Evolutionary conservation across 1,284 basidiomycete genomes (phyloP), one percentile per base, ranked within the genome.

Genomic region (Megacollybia platyphylla): DNA sequence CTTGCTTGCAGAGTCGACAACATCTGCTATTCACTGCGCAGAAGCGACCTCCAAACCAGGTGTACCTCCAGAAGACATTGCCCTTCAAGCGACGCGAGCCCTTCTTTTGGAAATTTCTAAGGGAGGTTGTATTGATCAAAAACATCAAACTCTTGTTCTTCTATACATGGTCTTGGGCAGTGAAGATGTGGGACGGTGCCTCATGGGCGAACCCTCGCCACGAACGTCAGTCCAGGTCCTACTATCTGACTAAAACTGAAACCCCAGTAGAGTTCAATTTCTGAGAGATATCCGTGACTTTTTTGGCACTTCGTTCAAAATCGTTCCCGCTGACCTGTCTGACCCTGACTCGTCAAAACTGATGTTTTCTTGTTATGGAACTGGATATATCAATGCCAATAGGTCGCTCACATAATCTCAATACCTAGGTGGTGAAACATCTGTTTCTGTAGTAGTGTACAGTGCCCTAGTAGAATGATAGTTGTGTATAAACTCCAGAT

Each of bases 111-210:
- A 94, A 57, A 77, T 98, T 26, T 69, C 73, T 36, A 68, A 67
- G 36, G 88, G 91, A 0, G 94, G 96, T 1, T 97, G 94, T 55
- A 76, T 97, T 3, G 96, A 98, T 60, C 69, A 81, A 41, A 76
- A 82, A 47, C 91, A 96, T 59, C 96, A 99, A 61, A 76, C 74
- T 41, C 63, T 97, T n/a, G 81, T 91, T 0, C 65, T 97, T 20
- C 61, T 94, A 18, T 72, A 94, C 67, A 94, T 99, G 89, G 84
- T 89, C 1, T 67, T 97, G 7, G 92, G 94, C 5, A 93, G 90
- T 48, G 92, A 97, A 58, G 96, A 98, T 57, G 91, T 98, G 1
- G 88, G 91, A 1, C 76, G 84, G 48, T 90, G 88, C 62, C 69
- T 79, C 43, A 85, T 98, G 75, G 79, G 86, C 6, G 74, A 81